Conservation (phyloP, 306 rosid species). For the Vachellia collinsii region DNA sequence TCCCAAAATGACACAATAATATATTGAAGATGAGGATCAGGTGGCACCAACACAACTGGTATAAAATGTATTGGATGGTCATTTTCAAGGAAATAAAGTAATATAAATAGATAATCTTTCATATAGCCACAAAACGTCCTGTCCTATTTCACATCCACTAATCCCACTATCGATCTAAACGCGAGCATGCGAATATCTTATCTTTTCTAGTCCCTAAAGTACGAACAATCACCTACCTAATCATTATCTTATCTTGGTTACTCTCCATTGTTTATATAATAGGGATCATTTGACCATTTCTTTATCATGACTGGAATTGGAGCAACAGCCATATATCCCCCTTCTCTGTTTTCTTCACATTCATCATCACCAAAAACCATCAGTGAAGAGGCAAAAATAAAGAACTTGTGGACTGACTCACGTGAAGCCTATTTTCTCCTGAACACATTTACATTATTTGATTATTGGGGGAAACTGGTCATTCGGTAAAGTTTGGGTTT, state of each 20-base stretch:
- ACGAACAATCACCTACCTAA: not conserved
- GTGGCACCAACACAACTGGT: not conserved
- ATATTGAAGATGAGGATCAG: not conserved
- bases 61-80: constrained; percentile 6
- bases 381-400: not conserved
- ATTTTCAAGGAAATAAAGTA: constrained; percentile 15
- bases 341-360: not conserved
- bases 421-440: not conserved
- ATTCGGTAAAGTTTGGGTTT: too few species aligned
- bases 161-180: not conserved
- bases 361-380: not conserved
- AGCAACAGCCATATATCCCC: not conserved
- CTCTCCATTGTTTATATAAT: not conserved
- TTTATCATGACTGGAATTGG: not conserved
- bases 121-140: not conserved
- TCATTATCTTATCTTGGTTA: constrained; percentile 11
- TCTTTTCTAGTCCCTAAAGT: constrained; percentile 2
- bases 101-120: constrained; percentile 3
- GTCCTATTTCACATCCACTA: constrained; percentile 18
- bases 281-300: not conserved
- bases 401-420: not conserved
- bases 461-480: not conserved
- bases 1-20: not conserved
- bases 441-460: not conserved
- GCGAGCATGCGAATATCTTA: constrained; percentile 11